Conservation (phyloP, 1,139 yeast species). For the Debaryomycetaceae sp. region DNA sequence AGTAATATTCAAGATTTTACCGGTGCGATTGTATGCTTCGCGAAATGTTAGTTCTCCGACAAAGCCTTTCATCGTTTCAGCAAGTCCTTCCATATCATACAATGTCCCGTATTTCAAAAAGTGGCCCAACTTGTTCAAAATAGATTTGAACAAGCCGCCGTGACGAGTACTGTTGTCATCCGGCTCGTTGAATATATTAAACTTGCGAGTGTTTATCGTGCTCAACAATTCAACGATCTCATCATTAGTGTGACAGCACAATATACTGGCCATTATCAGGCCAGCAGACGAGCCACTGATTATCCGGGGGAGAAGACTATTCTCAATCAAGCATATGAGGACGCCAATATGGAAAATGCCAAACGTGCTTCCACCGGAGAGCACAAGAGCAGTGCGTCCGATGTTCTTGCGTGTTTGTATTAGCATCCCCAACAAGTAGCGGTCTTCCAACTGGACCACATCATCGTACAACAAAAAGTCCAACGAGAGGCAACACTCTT, state of each 20-base stretch:
- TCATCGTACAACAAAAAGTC: constrained; percentile 30
- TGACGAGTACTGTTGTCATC: constrained; percentile 3
- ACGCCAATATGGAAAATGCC: constrained; percentile 93
- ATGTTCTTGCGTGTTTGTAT: constrained; percentile 84
- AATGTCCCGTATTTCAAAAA: constrained; percentile 76
- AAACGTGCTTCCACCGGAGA: constrained; percentile 93
- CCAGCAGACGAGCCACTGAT: constrained; percentile 97
- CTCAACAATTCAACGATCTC: constrained; percentile 53
- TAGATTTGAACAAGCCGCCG: constrained; percentile 24
- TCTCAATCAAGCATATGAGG: constrained; percentile 63
- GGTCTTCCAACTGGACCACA: constrained; percentile 49
- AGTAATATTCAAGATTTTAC: constrained; percentile 45
- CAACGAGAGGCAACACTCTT: constrained; percentile 62
- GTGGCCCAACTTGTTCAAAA: constrained; percentile 31
- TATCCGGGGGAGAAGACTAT: constrained; percentile 70
- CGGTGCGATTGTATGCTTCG: constrained; percentile 51
- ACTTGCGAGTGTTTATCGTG: constrained; percentile 44
- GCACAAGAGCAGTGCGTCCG: constrained; percentile 85
- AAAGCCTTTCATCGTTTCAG: constrained; percentile 62
- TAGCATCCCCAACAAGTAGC: constrained; percentile 63
- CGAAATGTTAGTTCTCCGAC: constrained; percentile 80
- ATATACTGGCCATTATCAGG: constrained; percentile 81
- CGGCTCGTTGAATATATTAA: constrained; percentile 54
- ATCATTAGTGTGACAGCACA: constrained; percentile 71
- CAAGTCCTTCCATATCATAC: constrained; percentile 68